A percentile compares a stretch with the other conserved stretches of the same genome.
These are phyloP conservation scores for Xylaria sp. DNA, from an alignment of 2,329 filamentous ascomycete genomes.

Conservation along the genomic window DNA sequence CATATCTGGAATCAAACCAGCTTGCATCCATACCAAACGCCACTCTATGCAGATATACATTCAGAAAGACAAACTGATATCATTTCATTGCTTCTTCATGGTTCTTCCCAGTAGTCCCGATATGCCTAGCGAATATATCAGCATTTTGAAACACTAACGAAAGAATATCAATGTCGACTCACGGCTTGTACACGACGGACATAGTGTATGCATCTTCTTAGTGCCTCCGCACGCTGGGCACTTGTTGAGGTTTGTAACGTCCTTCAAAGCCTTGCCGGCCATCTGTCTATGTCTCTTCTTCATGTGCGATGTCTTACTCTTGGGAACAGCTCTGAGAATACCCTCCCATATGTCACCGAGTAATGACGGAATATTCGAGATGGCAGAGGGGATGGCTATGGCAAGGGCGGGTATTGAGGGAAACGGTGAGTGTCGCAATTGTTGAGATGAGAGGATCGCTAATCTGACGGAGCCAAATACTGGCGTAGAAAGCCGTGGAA, in stretches of 20 bases:
- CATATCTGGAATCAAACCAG: conserved; percentile 20
- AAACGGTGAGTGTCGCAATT: conserved; percentile 51
- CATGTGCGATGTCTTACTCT: conserved; percentile 98
- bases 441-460: conserved; percentile 57
- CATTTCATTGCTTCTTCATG: conserved; percentile 40
- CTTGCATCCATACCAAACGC: conserved; percentile 34
- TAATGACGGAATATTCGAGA: conserved; percentile 74
- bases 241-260: conserved; percentile 85
- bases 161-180: conserved; percentile 50
- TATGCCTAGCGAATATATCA: conserved; percentile 38
- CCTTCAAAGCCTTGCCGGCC: conserved; percentile 94
- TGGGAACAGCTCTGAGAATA: conserved; percentile 90
- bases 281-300: conserved; percentile 94
- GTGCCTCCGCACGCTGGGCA: conserved; percentile 89
- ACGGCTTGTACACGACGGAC: conserved; percentile 88
- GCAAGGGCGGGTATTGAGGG: conserved; percentile 65
- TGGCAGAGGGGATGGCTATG: conserved; percentile 67
- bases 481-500: conserved; percentile 64
- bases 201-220: conserved; percentile 90
- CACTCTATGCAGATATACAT: conserved; percentile 33
- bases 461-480: conserved; percentile 56
- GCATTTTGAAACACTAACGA: neutral
- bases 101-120: conserved; percentile 41
- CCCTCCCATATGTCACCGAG: conserved; percentile 91
- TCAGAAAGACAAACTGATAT: conserved; percentile 14